Evolutionary conservation across 768 basidiomycete species (phyloP), one percentile per base, ranked within the genome.

Genomic region (Solioccasus polychromus): DNA sequence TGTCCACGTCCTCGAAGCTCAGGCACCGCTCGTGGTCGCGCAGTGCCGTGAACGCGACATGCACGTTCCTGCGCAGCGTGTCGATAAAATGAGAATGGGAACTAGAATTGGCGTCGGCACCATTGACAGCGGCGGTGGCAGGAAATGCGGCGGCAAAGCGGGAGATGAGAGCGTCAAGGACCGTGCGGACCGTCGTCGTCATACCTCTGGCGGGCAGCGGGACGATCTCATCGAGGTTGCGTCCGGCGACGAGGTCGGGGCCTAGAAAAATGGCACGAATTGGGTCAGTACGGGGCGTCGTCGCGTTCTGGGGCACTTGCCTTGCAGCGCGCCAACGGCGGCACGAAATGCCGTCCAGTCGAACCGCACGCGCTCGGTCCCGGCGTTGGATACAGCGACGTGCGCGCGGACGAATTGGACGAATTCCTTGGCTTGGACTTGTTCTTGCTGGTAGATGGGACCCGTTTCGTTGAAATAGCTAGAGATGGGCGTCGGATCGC

Each of bases 391-490:
- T 11, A 47, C 46, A 4, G 20, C 42, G 2, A 47, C 46, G 28
- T 45, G 35, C 19, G 28, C 18, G 26, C 28, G 42, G 11, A 45
- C 46, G 25, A 47, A 36, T 10, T 45, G 29, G 28, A 47, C 32
- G 20, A 47, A 47, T 18, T 45, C 46, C 26, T 47, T 47, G 19
- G 26, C 42, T 22, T 47, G 42, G 9, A 20, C 8, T 22, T 45
- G 34, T 19, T 47, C 46, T 17, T 22, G 15, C 34, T 19, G 12
- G 17, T 47, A 47, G 25, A 47, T 47, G 14, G 45, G 45, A 17
- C 45, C 45, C 9, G 45, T 47, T 34, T 47, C 45, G 26, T 47
- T 47, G 26, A 47, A 47, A 22, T 47, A 47, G 9, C 45, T 47
- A 55, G 19, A 12, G n/a, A n/a, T n/a, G n/a, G n/a, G n/a, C n/a